Conservation (phyloP, 305 asterid genomes). For the Fraxinus baroniana region DNA sequence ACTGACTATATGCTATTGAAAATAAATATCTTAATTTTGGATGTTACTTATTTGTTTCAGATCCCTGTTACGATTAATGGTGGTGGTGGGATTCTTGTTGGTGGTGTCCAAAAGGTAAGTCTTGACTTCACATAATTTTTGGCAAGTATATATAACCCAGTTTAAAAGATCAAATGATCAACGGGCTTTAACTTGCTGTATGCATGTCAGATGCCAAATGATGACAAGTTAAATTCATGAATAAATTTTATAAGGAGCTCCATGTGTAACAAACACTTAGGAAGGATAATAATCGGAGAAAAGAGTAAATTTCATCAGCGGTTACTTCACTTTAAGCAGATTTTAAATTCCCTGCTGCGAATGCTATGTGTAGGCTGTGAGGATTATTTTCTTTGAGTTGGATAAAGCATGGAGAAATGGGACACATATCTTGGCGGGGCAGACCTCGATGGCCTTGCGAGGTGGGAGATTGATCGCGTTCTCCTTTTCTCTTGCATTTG, state of each 20-base stretch:
- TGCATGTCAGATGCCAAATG: neutral
- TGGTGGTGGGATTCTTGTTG: conserved; percentile 94
- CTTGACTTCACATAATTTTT: neutral
- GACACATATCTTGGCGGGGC: too few species aligned
- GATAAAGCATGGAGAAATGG: too few species aligned
- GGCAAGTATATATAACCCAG: neutral
- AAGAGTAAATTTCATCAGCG: too few species aligned
- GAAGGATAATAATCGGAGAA: neutral
- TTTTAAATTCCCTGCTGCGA: neutral
- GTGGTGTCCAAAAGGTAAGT: conserved; percentile 92
- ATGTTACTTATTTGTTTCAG: conserved; percentile 44
- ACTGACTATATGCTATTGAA: neutral
- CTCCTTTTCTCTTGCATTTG: too few species aligned
- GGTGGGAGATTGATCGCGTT: too few species aligned
- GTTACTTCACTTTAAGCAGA: too few species aligned
- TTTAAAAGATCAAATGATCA: neutral
- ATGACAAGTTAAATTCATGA: neutral
- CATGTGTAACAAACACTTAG: neutral
- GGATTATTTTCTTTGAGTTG: too few species aligned
- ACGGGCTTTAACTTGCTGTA: neutral
- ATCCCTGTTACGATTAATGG: conserved; percentile 83
- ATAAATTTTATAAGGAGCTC: neutral
- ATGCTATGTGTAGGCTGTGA: conserved; percentile 31
- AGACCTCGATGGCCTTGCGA: too few species aligned
- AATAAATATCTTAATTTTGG: neutral